A percentile compares a stretch with the other conserved stretches of the same genome.
Conservation (phyloP, 2,329 filamentous ascomycete species). For the Elsinoe necatrix region DNA sequence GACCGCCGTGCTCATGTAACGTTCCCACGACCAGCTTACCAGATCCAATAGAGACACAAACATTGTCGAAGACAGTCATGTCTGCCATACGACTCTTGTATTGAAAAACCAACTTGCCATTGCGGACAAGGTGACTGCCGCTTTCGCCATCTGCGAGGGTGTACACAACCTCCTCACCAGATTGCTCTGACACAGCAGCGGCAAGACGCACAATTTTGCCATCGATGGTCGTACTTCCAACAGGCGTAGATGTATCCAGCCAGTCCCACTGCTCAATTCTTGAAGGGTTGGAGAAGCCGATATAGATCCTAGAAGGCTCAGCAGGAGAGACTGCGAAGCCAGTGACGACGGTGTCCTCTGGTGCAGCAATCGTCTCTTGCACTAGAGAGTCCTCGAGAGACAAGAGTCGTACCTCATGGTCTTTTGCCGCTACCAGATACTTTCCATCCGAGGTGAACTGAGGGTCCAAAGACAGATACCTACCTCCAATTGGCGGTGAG, state of each 20-base stretch:
- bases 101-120: conserved; percentile 32
- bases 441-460: conserved; percentile 46
- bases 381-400: conserved; percentile 73
- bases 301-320: background rate
- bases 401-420: conserved; percentile 35
- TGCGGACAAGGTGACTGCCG: conserved; percentile 34
- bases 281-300: conserved; percentile 8
- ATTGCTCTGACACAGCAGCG: conserved; percentile 25
- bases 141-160: conserved; percentile 29
- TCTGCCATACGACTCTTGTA: conserved; percentile 29
- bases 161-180: conserved; percentile 31
- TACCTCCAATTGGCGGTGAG: conserved; percentile 46
- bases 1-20: conserved; percentile 25
- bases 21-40: conserved; percentile 55
- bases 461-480: conserved; percentile 48
- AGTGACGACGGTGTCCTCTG: conserved; percentile 39
- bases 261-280: conserved; percentile 13
- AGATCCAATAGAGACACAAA: conserved; percentile 49
- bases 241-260: background rate
- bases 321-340: conserved; percentile 34
- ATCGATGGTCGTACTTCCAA: conserved; percentile 40
- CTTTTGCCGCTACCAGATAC: conserved; percentile 26
- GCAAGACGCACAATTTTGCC: conserved; percentile 47
- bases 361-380: conserved; percentile 58
- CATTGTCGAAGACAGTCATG: conserved; percentile 41